phyloP scores from a whole-genome alignment of 23 red algal genomes.

The Agarophyton chilense region DNA sequence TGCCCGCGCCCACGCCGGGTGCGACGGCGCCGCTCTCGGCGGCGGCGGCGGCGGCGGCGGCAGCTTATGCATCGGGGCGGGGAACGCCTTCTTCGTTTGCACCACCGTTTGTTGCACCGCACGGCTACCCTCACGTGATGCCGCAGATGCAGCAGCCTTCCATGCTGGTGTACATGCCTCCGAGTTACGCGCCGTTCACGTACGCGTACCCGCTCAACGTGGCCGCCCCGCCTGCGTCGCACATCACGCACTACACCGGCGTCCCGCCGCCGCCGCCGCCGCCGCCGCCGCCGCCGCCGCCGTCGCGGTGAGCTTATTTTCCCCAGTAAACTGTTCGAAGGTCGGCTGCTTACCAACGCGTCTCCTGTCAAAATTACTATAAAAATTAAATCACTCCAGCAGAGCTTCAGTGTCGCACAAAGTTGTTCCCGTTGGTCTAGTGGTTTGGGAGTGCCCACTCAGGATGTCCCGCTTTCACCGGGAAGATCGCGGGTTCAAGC shows the following conservation, averaged over 20 bases:
- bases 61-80: neutral
- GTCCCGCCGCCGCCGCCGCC: neutral
- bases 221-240: neutral
- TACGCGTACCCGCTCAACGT: neutral
- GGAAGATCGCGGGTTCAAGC: conserved; percentile 84
- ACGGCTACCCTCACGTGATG: no score
- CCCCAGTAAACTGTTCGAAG: neutral
- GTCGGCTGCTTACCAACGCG: neutral
- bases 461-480: conserved; percentile 91
- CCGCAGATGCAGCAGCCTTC: no score
- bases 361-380: neutral
- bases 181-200: neutral
- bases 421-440: conserved; percentile 1
- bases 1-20: neutral
- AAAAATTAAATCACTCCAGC: no score
- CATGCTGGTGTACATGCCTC: neutral
- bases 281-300: neutral
- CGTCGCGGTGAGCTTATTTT: neutral
- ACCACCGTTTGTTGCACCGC: neutral
- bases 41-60: neutral
- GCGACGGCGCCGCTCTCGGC: neutral
- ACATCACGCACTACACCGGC: neutral
- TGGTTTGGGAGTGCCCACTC: neutral
- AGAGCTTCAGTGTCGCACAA: no score
- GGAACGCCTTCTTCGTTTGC: neutral